These are phyloP conservation scores for Nannochloropsis limnetica DNA, from an alignment of 352 stramenopile genomes.

Conservation along the genomic window DNA sequence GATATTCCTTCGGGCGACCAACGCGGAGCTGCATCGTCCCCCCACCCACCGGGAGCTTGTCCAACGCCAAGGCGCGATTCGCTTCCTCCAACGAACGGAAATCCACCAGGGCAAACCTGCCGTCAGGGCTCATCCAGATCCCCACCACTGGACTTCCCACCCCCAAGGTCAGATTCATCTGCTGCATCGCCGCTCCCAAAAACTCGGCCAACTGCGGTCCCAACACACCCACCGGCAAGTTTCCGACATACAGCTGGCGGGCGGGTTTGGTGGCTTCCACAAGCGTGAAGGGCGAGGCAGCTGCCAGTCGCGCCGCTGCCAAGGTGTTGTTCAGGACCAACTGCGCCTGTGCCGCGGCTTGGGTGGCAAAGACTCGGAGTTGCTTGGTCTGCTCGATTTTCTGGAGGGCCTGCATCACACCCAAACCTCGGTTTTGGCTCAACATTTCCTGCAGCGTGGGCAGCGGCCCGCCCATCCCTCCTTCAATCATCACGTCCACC, in stretches of 20 bases:
- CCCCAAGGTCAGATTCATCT: constrained; percentile 30
- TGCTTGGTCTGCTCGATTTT: constrained; percentile 33
- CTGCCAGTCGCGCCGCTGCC: constrained; percentile 24
- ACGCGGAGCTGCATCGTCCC: constrained; percentile 18
- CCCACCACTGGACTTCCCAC: constrained; percentile 10
- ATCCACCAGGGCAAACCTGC: constrained; percentile 8
- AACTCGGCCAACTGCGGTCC: constrained; percentile 30
- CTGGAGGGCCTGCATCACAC: constrained; percentile 26
- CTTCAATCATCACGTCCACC: constrained; percentile 12
- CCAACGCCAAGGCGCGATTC: background rate
- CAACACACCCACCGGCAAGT: background rate
- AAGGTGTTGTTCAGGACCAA: constrained; percentile 23
- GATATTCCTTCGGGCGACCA: background rate
- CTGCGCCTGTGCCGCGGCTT: constrained; percentile 22
- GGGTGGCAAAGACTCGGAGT: constrained; percentile 19
- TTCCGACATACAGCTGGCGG: constrained; percentile 17
- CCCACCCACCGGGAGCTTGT: constrained; percentile 29
- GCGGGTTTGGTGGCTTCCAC: background rate
- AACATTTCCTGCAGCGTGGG: constrained; percentile 27
- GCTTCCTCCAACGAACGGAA: constrained; percentile 11
- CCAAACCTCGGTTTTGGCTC: background rate
- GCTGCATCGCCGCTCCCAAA: background rate
- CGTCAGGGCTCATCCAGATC: constrained; percentile 31
- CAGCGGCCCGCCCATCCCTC: constrained; percentile 5
- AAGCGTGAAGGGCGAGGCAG: constrained; percentile 17